These are phyloP conservation scores for Pleomassaria siparia DNA, from an alignment of 2,329 filamentous ascomycete genomes.

Conservation along the genomic window DNA sequence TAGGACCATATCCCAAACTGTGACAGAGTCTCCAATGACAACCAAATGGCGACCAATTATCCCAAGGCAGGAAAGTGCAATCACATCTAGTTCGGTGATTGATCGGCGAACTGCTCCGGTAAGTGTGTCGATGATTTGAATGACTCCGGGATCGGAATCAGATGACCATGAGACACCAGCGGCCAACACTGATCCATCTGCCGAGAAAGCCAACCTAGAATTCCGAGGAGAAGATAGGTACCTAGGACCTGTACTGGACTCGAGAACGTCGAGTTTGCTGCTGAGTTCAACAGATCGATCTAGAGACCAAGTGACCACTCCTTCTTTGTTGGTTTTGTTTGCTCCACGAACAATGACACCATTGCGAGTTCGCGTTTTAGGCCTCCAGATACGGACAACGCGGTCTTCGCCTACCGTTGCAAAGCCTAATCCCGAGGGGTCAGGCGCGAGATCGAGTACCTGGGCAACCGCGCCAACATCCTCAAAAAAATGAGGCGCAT, in stretches of 20 bases:
- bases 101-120: conserved; percentile 67
- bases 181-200: conserved; percentile 40
- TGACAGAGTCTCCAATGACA: conserved; percentile 70
- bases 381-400: conserved; percentile 77
- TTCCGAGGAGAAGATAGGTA: conserved; percentile 45
- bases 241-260: conserved; percentile 20
- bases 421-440: conserved; percentile 71
- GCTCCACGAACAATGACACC: conserved; percentile 64
- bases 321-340: conserved; percentile 48
- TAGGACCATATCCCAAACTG: conserved; percentile 81
- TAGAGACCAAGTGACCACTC: conserved; percentile 74
- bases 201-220: conserved; percentile 73
- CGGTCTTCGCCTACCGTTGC: conserved; percentile 84
- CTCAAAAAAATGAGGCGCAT: conserved; percentile 70
- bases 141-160: conserved; percentile 56
- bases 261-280: conserved; percentile 31
- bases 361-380: conserved; percentile 67
- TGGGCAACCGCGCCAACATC: conserved; percentile 52
- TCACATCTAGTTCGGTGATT: conserved; percentile 67
- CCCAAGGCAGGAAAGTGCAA: conserved; percentile 65
- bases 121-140: conserved; percentile 76
- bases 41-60: conserved; percentile 76
- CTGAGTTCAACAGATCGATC: conserved; percentile 56
- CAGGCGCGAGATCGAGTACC: conserved; percentile 72
- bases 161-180: conserved; percentile 36